Percentiles rank a stretch among this genome's conserved stretches.
These are phyloP conservation scores for Lentinus tigrinus DNA, from an alignment of 768 basidiomycete species.

Conservation along the genomic window DNA sequence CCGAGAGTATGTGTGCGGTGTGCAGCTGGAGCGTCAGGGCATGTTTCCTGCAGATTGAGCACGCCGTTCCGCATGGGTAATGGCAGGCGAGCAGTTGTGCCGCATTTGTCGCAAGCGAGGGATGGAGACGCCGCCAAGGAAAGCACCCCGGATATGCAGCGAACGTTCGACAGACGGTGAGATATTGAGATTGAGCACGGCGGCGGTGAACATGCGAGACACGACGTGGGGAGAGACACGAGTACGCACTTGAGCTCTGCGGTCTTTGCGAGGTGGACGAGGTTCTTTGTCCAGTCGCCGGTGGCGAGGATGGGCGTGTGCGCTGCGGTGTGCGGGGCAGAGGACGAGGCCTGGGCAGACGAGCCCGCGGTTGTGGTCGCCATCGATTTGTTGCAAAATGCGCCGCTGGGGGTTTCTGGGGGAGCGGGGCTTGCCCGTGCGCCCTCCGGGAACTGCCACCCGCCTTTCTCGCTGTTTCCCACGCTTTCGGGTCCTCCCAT, in stretches of 20 bases:
- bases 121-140: background rate
- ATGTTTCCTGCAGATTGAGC: constrained; percentile 58
- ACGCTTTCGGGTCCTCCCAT: constrained; percentile 4
- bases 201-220: background rate
- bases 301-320: constrained; percentile 62
- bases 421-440: constrained; percentile 17
- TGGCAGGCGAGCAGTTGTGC: background rate
- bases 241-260: constrained; percentile 78
- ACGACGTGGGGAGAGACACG: background rate
- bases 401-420: constrained; percentile 25
- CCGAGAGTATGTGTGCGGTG: constrained; percentile 83
- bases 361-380: constrained; percentile 29
- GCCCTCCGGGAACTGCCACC: constrained; percentile 30
- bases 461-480: constrained; percentile 5
- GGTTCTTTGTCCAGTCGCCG: constrained; percentile 85
- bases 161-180: too few relatives aligned
- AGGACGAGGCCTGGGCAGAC: constrained; percentile 25
- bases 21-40: constrained; percentile 81
- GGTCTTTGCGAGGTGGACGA: constrained; percentile 83
- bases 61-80: background rate
- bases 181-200: background rate
- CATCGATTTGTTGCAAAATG: constrained; percentile 22
- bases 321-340: constrained; percentile 18
- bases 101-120: background rate
- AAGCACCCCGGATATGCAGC: background rate